Evolutionary conservation across 352 stramenopile species (phyloP).

Genomic region (Albugo laibachii): DNA sequence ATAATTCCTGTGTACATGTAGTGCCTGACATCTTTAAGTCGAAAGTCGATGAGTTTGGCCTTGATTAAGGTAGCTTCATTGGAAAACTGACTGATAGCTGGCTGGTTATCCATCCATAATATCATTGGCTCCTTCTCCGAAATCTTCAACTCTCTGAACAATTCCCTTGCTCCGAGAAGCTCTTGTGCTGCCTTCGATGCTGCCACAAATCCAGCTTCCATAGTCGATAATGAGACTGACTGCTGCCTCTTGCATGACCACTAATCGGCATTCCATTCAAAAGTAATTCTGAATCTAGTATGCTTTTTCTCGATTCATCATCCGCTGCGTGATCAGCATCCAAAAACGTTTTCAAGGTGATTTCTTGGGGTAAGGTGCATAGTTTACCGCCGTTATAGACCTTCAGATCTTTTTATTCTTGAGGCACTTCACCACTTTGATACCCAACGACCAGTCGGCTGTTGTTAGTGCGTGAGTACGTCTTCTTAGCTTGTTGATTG

Average conservation of each 20-base stretch:
- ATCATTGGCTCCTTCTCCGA: not conserved
- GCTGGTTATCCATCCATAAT: constrained; percentile 6
- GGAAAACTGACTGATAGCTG: constrained; percentile 1
- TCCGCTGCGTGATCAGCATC: constrained; percentile 10
- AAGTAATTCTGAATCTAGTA: constrained; percentile 2
- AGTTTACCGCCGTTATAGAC: constrained; percentile 1
- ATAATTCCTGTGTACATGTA: not conserved
- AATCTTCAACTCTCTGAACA: constrained; percentile 3
- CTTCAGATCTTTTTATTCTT: constrained; percentile 5
- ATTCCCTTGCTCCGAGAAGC: constrained; percentile 2
- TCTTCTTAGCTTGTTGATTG: constrained; percentile 7
- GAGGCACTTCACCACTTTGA: constrained; percentile 10
- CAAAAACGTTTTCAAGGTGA: constrained; percentile 2
- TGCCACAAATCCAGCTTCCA: constrained; percentile 10
- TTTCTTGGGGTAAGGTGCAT: not conserved
- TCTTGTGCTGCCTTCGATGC: constrained; percentile 1
- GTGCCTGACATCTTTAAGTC: constrained; percentile 4
- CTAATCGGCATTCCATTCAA: constrained; percentile 6
- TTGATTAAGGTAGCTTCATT: not conserved
- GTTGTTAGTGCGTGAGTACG: constrained; percentile 3
- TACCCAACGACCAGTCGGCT: constrained; percentile 5
- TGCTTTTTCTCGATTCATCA: constrained; percentile 7
- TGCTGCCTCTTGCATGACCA: constrained; percentile 10
- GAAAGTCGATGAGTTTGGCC: constrained; percentile 8
- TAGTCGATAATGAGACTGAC: constrained; percentile 5